A percentile compares a stretch with the other conserved stretches of the same genome.
Conservation (phyloP, 2,329 filamentous ascomycete genomes). For the Mariannaea sp. region DNA sequence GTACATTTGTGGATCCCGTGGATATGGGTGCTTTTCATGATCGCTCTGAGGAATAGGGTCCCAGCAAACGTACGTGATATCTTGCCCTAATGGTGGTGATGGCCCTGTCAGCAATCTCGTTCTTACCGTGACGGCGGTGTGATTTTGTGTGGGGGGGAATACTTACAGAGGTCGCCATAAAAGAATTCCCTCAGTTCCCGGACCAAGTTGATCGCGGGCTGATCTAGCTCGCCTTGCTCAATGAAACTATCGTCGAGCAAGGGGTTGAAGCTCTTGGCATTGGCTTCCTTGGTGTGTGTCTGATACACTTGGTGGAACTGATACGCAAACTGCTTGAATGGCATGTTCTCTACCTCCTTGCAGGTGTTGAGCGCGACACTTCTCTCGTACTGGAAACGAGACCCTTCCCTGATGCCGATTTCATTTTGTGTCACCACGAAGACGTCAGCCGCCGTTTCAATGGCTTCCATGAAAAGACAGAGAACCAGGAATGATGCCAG, state of each 20-base stretch:
- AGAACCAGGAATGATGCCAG: slow-evolving; percentile 61
- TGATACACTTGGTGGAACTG: slow-evolving; percentile 65
- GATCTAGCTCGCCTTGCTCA: slow-evolving; percentile 53
- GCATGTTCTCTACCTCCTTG: slow-evolving; percentile 60
- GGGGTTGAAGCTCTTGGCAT: slow-evolving; percentile 59
- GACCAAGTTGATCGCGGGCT: slow-evolving; percentile 52
- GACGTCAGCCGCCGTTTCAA: slow-evolving; percentile 58
- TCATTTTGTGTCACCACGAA: slow-evolving; percentile 59
- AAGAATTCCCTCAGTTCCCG: slow-evolving; percentile 51
- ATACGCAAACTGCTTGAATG: slow-evolving; percentile 64
- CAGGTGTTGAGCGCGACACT: slow-evolving; percentile 53
- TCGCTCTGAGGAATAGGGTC: slow-evolving; percentile 52
- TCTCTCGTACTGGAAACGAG: slow-evolving; percentile 46
- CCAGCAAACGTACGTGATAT: slow-evolving; percentile 49
- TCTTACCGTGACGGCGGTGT: neutral
- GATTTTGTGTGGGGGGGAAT: neutral
- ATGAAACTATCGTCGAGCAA: slow-evolving; percentile 52
- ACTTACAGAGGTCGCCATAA: slow-evolving; percentile 52
- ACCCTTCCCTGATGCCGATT: slow-evolving; percentile 48
- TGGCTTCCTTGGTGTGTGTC: slow-evolving; percentile 57
- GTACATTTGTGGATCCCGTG: slow-evolving; percentile 53
- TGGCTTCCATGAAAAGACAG: slow-evolving; percentile 63
- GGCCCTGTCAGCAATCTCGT: slow-evolving; percentile 25
- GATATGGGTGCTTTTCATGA: slow-evolving; percentile 51
- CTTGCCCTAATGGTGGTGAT: slow-evolving; percentile 38